Percentiles rank a stretch among this genome's conserved stretches.
These are phyloP conservation scores for Nitzschia sp. DNA, from an alignment of 108 stramenopile genomes.

Conservation along the genomic window DNA sequence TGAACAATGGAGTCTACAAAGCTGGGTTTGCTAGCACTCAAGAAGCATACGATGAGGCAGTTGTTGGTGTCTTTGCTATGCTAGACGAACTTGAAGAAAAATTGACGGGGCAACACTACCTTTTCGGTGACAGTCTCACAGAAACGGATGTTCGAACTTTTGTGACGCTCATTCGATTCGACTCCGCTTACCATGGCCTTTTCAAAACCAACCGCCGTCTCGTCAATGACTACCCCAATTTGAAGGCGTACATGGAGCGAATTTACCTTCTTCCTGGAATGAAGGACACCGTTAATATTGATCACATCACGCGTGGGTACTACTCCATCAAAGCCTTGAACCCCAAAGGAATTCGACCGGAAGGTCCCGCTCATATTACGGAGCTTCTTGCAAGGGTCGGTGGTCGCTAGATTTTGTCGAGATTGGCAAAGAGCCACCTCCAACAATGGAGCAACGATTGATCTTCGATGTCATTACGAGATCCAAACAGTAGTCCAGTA, in stretches of 20 bases:
- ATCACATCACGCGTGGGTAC: slow-evolving; percentile 91
- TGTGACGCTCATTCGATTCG: slow-evolving; percentile 84
- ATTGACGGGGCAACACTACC: slow-evolving; percentile 60
- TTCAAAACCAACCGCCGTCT: slow-evolving; percentile 88
- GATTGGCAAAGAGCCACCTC: too few relatives aligned
- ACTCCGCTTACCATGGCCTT: slow-evolving; percentile 86
- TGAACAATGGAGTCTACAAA: slow-evolving; percentile 92
- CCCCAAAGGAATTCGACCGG: too few relatives aligned
- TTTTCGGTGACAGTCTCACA: slow-evolving; percentile 74
- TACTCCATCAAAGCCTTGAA: slow-evolving; percentile 24
- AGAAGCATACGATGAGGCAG: slow-evolving; percentile 84
- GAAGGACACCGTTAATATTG: slow-evolving; percentile 76
- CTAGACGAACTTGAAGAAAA: slow-evolving; percentile 73
- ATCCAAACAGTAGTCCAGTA: too few relatives aligned
- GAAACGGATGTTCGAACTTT: slow-evolving; percentile 89
- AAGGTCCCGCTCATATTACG: too few relatives aligned
- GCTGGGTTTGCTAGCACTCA: slow-evolving; percentile 90
- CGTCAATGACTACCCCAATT: slow-evolving; percentile 57
- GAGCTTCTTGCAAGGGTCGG: too few relatives aligned
- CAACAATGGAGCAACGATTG: too few relatives aligned
- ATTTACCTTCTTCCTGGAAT: slow-evolving; percentile 87
- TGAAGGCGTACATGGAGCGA: slow-evolving; percentile 83
- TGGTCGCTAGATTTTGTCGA: too few relatives aligned
- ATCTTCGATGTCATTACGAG: too few relatives aligned
- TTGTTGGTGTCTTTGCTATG: slow-evolving; percentile 67